Percentiles rank a stretch among this genome's conserved stretches.
These are phyloP conservation scores for Malassezia globosa DNA, from an alignment of 1,284 basidiomycete species.

Conservation along the genomic window DNA sequence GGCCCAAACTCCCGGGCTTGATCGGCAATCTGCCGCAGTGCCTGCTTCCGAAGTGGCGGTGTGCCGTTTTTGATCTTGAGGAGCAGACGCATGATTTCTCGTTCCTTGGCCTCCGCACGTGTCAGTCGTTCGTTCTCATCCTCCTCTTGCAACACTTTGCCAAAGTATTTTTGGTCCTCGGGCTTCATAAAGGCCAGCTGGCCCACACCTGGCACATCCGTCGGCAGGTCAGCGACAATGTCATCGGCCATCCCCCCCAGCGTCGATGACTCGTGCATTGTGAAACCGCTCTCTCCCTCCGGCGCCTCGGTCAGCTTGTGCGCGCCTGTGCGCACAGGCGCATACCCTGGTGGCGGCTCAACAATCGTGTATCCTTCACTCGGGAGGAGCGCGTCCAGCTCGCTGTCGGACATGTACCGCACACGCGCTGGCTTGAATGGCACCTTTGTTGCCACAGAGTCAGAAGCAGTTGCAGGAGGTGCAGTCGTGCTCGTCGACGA, in stretches of 20 bases:
- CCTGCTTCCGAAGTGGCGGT: constrained; percentile 92
- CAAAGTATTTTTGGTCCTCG: constrained; percentile 95
- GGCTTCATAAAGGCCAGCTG: constrained; percentile 95
- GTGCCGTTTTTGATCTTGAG: constrained; percentile 99
- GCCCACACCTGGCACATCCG: constrained; percentile 95
- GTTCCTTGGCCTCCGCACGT: constrained; percentile 97
- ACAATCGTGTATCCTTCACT: constrained; percentile 79
- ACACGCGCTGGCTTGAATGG: constrained; percentile 71
- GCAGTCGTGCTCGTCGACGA: constrained; percentile 14
- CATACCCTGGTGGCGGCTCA: constrained; percentile 85
- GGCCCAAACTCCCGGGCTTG: constrained; percentile 97
- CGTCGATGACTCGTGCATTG: constrained; percentile 86
- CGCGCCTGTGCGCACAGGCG: constrained; percentile 62
- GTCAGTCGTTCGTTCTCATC: constrained; percentile 64
- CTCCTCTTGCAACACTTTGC: constrained; percentile 87
- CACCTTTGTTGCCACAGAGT: constrained; percentile 7
- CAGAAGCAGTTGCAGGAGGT: too few relatives aligned
- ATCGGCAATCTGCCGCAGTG: constrained; percentile 96
- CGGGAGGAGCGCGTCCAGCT: constrained; percentile 82
- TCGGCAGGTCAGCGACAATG: constrained; percentile 79
- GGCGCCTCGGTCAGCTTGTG: constrained; percentile 64
- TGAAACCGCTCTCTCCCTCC: constrained; percentile 65
- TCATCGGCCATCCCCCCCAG: constrained; percentile 76
- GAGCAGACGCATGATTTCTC: constrained; percentile 98
- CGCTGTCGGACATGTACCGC: constrained; percentile 84